Percentiles rank a stretch among this genome's conserved stretches.
These are phyloP conservation scores for Coemansia aciculifera DNA, from an alignment of 192 early-diverging fungal genomes.

Conservation along the genomic window DNA sequence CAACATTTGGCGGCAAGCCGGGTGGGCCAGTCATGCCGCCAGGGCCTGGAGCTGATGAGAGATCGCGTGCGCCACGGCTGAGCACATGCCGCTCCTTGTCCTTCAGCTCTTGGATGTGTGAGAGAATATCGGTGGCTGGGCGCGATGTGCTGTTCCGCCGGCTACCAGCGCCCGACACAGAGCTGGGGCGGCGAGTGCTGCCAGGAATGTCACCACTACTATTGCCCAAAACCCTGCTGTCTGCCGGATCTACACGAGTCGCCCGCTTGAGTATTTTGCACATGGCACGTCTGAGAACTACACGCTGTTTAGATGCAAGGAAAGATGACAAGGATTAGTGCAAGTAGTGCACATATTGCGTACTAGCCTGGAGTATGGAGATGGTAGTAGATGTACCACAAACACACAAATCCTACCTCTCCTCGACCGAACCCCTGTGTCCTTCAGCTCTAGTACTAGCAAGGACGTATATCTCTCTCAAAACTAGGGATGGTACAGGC, in stretches of 20 bases:
- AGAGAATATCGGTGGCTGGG: slow-evolving; percentile 40
- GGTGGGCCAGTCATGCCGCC: neutral
- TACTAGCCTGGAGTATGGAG: neutral
- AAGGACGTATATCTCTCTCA: neutral
- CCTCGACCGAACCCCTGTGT: neutral
- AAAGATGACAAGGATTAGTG: neutral
- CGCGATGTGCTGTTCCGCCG: slow-evolving; percentile 30
- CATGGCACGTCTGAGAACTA: slow-evolving; percentile 45
- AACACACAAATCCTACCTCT: neutral
- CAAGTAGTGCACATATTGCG: neutral
- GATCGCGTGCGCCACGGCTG: slow-evolving; percentile 22
- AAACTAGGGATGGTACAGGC: neutral
- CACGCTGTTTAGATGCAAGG: neutral
- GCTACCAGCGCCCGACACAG: slow-evolving; percentile 12
- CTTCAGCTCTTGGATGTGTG: slow-evolving; percentile 51
- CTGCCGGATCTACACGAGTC: neutral
- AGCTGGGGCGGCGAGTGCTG: slow-evolving; percentile 7
- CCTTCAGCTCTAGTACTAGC: neutral
- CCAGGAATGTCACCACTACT: neutral
- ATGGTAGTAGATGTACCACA: neutral
- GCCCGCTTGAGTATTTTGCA: slow-evolving; percentile 28
- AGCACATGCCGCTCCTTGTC: slow-evolving; percentile 49
- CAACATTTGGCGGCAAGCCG: slow-evolving; percentile 7
- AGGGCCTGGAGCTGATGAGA: neutral
- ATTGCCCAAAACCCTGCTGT: neutral